These are phyloP conservation scores for Candolleomyces aberdarensis DNA, from an alignment of 768 basidiomycete species.

Conservation along the genomic window DNA sequence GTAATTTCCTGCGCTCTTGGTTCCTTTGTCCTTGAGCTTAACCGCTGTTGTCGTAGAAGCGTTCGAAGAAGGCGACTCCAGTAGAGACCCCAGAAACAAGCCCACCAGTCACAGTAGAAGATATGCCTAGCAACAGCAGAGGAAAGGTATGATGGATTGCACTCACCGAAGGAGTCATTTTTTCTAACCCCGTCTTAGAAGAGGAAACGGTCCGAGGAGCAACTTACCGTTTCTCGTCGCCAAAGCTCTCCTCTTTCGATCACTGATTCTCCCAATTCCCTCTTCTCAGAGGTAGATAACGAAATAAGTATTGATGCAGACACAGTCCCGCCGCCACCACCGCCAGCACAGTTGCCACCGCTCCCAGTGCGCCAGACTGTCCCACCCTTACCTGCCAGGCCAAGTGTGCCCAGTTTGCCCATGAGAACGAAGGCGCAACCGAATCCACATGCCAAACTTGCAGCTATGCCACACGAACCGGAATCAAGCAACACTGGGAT, in stretches of 20 bases:
- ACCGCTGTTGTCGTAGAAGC: not conserved
- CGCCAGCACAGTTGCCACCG: not conserved
- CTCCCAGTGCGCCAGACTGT: not conserved
- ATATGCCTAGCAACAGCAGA: not conserved
- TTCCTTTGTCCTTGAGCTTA: no score
- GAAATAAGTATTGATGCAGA: not conserved
- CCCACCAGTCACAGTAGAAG: not conserved
- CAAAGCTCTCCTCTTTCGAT: not conserved
- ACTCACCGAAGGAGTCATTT: not conserved
- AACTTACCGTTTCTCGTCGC: not conserved
- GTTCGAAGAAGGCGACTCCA: not conserved
- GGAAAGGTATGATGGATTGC: not conserved
- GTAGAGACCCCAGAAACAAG: not conserved
- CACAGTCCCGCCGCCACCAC: not conserved
- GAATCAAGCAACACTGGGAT: constrained; percentile 29
- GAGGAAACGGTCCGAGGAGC: not conserved
- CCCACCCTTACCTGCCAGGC: constrained; percentile 9
- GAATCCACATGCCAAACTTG: constrained; percentile 21
- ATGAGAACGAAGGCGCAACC: not conserved
- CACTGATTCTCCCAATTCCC: not conserved
- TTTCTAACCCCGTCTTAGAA: not conserved
- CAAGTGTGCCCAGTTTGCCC: not conserved
- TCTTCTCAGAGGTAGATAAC: not conserved
- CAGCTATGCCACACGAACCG: not conserved
- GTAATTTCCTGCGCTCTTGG: no score